These are phyloP conservation scores for Sporothrix curviconia DNA, from an alignment of 2,329 filamentous ascomycete species.

Conservation along the genomic window DNA sequence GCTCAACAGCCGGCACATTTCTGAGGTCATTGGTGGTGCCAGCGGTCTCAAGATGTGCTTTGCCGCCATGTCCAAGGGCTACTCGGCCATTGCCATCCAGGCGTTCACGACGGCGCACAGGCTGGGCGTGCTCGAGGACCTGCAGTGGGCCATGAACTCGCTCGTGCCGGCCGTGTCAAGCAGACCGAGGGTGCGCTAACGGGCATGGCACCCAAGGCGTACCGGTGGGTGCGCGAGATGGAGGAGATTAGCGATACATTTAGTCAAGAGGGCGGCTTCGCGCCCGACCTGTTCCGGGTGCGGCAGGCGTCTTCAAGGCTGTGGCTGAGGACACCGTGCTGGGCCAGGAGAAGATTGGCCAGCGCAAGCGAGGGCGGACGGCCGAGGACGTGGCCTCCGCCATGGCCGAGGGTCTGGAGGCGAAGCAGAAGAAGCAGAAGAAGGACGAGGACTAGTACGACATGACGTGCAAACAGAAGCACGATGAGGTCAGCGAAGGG, in stretches of 20 bases:
- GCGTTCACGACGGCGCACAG: constrained; percentile 61
- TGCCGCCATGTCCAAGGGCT: constrained; percentile 55
- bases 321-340: constrained; percentile 57
- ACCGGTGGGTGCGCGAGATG: constrained; percentile 74
- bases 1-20: constrained; percentile 45
- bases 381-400: constrained; percentile 32
- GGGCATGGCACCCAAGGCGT: constrained; percentile 67
- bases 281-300: constrained; percentile 49
- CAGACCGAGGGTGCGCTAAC: constrained; percentile 37
- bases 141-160: constrained; percentile 49
- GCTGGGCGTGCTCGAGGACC: constrained; percentile 54
- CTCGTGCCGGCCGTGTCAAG: constrained; percentile 41
- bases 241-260: constrained; percentile 65
- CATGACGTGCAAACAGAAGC: too few relatives aligned
- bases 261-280: constrained; percentile 57
- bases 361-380: constrained; percentile 49
- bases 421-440: constrained; percentile 22
- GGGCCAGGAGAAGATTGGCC: constrained; percentile 51
- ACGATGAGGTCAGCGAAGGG: neutral
- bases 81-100: constrained; percentile 63
- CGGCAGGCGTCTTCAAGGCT: constrained; percentile 54
- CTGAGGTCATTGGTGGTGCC: constrained; percentile 45
- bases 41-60: constrained; percentile 62
- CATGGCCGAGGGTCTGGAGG: constrained; percentile 22
- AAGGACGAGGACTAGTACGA: neutral